phyloP scores from a whole-genome alignment of 2,329 filamentous ascomycete genomes.

The Dactylellina haptotyla region DNA sequence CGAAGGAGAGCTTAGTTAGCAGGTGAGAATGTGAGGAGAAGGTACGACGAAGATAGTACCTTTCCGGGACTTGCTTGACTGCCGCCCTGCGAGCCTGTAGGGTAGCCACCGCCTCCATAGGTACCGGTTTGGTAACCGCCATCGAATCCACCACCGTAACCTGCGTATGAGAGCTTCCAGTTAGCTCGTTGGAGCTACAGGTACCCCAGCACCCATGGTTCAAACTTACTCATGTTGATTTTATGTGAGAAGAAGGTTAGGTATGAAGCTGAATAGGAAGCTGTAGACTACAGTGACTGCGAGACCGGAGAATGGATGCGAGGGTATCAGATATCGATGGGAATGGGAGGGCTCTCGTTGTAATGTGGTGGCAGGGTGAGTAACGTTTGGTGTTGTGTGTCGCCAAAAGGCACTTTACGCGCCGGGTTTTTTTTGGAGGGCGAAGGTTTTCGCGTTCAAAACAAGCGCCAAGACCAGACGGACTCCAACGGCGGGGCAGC shows the following conservation, averaged over 20 bases:
- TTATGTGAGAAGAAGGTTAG: neutral
- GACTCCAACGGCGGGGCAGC: neutral
- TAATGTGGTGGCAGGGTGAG: neutral
- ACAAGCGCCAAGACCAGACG: slow-evolving; percentile 41
- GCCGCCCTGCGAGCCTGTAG: slow-evolving; percentile 55
- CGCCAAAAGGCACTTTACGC: slow-evolving; percentile 44
- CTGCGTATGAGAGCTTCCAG: slow-evolving; percentile 12
- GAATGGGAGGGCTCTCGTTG: neutral
- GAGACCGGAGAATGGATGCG: neutral
- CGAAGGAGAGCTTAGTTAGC: too few relatives aligned
- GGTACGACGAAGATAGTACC: slow-evolving; percentile 23
- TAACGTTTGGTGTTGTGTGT: slow-evolving; percentile 1
- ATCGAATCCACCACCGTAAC: slow-evolving; percentile 54
- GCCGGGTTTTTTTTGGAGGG: neutral
- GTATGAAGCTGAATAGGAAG: neutral
- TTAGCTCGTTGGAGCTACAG: slow-evolving; percentile 10
- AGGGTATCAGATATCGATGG: neutral
- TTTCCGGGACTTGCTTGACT: slow-evolving; percentile 57
- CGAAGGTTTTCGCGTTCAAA: slow-evolving; percentile 51
- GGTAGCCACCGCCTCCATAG: slow-evolving; percentile 55
- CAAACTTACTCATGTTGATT: slow-evolving; percentile 38
- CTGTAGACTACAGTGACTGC: too few relatives aligned
- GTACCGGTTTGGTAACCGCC: slow-evolving; percentile 51
- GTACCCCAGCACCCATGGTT: neutral
- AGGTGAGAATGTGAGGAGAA: neutral